Conservation (phyloP, 768 basidiomycete genomes). For the Mycena haematopus region DNA sequence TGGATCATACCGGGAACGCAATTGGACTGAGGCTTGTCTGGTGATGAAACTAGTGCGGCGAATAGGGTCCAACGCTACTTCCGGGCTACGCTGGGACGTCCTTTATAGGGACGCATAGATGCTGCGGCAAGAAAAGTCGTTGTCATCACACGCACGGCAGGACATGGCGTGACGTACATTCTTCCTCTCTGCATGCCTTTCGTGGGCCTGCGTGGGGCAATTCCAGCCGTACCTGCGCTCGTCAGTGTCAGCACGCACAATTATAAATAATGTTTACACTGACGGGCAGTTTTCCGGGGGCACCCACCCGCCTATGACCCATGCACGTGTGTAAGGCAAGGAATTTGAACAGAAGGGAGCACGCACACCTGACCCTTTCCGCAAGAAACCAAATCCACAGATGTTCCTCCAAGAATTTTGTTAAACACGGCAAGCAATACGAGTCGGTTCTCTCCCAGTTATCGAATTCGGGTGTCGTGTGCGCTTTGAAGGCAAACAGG, state of each 20-base stretch:
- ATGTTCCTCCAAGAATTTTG: background rate
- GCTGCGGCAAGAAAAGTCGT: background rate
- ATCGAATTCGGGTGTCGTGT: background rate
- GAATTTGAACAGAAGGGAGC: no score
- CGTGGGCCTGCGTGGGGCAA: background rate
- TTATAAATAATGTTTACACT: background rate
- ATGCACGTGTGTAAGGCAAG: no score
- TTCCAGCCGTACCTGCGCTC: constrained; percentile 1
- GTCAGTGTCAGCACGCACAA: background rate
- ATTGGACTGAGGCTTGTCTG: no score
- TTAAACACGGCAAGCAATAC: background rate
- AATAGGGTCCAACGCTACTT: background rate
- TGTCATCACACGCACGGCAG: background rate
- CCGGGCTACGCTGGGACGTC: background rate
- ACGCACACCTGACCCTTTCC: no score
- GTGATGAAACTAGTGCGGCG: no score
- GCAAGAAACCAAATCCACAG: no score
- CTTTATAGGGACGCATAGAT: background rate
- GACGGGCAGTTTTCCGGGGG: background rate
- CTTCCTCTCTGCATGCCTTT: background rate
- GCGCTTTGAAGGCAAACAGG: background rate
- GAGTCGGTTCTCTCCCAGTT: background rate
- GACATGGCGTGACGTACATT: background rate
- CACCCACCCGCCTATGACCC: background rate
- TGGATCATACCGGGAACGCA: no score